Evolutionary conservation across 345 rosid genomes (phyloP), one percentile per base, ranked within the genome.

Genomic region (Nephelium lappaceum): DNA sequence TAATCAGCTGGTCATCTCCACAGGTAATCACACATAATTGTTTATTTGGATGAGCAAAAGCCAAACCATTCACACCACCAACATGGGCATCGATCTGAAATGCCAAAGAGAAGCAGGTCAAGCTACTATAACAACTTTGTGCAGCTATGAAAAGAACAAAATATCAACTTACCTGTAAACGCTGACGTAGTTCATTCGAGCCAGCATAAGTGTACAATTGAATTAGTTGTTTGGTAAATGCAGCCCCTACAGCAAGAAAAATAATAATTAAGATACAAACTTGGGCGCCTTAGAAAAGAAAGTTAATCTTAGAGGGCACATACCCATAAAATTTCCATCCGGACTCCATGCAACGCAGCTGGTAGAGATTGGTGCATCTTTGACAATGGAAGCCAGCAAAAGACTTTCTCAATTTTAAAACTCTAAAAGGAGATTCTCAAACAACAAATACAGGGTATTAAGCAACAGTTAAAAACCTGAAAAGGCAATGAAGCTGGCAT

Each of bases 1-100:
- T 95, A 82, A 95, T 91, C 71, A 93, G 82, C 81, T 89, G 90
- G 81, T 95, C 98, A 80, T 93, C 95, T 86, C 97, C 98, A 83
- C 98, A 95, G 51, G 95, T 93, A 68, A 95, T 93, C 23, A 95
- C 87, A 79, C 98, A 92, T 18, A 86, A 76, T 80, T 90, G 93
- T 78, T 88, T 92, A 89, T 86, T 92, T 81, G 94, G 95, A 85
- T 86, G 84, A 77, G 95, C 93, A 85, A 95, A 95, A 78, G 95
- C 95, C 78, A 95, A 77, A 88, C 93, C 98, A 80, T 90, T 95
- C 73, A 95, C 98, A 53, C 92, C 85, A 67, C 98, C 98, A 72
- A 31, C 71, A 85, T 95, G 98, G 51, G 98, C 94, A 49, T 91
- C 98, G 84, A 95, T 85, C 98, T 95, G 87, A 69, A 68, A 80